Evolutionary conservation across 176 grass and related monocot species (phyloP).

Genomic region (Avena eriantha): DNA sequence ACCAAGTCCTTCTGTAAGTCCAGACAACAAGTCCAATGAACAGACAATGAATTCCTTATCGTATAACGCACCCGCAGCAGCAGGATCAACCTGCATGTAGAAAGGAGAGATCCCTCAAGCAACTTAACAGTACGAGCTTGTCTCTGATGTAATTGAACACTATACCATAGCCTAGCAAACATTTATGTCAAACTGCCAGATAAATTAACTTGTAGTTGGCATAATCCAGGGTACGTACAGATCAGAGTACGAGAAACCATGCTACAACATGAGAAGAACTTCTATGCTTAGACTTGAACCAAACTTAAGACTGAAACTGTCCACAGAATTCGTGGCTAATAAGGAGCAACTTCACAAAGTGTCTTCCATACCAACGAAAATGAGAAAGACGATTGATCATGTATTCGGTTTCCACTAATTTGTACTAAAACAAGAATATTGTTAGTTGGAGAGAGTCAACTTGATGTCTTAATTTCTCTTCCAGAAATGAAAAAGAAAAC

Average conservation of each 20-base stretch:
- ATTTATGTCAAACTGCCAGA: conserved; percentile 9
- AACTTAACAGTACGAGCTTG: background rate
- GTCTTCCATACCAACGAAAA: conserved; percentile 35
- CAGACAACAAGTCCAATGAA: conserved; percentile 85
- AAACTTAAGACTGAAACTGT: background rate
- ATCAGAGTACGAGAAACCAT: conserved; percentile 15
- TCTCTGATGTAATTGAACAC: background rate
- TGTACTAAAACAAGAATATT: background rate
- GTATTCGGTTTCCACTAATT: conserved; percentile 23
- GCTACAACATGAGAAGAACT: background rate
- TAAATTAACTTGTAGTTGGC: background rate
- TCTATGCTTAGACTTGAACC: conserved; percentile 21
- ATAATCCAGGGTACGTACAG: conserved; percentile 3
- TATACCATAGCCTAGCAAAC: conserved; percentile 23
- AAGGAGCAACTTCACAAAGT: conserved; percentile 31
- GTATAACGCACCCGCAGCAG: conserved; percentile 70
- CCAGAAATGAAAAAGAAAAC: background rate
- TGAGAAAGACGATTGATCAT: background rate
- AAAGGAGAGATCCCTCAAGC: conserved; percentile 40
- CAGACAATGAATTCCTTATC: conserved; percentile 94
- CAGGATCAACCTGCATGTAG: conserved; percentile 74
- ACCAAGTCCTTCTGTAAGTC: conserved; percentile 79
- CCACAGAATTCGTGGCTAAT: background rate
- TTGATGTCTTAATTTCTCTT: conserved; percentile 18
- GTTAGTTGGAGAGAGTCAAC: background rate